These are phyloP conservation scores for Anisogramma anomala DNA, from an alignment of 2,329 filamentous ascomycete species.

Conservation along the genomic window DNA sequence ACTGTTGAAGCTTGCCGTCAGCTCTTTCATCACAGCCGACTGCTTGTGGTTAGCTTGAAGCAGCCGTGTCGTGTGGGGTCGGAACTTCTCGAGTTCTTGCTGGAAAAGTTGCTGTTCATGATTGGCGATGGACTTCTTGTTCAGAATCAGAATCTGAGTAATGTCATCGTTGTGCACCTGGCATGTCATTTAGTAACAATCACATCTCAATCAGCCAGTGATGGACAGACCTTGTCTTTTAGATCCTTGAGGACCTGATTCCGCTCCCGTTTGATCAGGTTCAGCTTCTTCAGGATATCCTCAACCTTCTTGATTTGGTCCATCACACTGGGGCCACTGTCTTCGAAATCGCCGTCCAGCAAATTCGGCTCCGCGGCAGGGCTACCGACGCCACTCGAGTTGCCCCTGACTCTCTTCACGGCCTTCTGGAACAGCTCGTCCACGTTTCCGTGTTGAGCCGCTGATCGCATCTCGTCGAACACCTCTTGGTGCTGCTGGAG, in stretches of 20 bases:
- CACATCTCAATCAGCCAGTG: neutral
- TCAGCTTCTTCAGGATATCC: constrained; percentile 80
- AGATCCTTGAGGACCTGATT: constrained; percentile 89
- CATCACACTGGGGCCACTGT: constrained; percentile 65
- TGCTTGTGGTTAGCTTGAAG: constrained; percentile 95
- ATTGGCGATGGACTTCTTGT: constrained; percentile 91
- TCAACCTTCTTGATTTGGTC: constrained; percentile 87
- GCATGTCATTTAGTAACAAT: constrained; percentile 15
- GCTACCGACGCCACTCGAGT: constrained; percentile 48
- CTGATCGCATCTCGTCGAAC: constrained; percentile 90
- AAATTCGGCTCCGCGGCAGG: constrained; percentile 56
- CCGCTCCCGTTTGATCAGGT: constrained; percentile 82
- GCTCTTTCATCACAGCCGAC: constrained; percentile 83
- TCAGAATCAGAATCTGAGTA: constrained; percentile 89
- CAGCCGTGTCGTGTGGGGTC: constrained; percentile 81
- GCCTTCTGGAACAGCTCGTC: constrained; percentile 83
- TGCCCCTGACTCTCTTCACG: constrained; percentile 64
- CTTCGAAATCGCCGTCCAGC: constrained; percentile 84
- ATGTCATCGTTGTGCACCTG: constrained; percentile 95
- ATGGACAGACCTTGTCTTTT: constrained; percentile 75
- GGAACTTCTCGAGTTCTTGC: constrained; percentile 93
- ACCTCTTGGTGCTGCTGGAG: constrained; percentile 76
- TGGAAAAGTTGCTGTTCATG: constrained; percentile 90
- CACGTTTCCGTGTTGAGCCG: constrained; percentile 74
- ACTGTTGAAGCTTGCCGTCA: constrained; percentile 76